phyloP scores from a whole-genome alignment of 176 grass and related monocot genomes.

The Lolium rigidum region DNA sequence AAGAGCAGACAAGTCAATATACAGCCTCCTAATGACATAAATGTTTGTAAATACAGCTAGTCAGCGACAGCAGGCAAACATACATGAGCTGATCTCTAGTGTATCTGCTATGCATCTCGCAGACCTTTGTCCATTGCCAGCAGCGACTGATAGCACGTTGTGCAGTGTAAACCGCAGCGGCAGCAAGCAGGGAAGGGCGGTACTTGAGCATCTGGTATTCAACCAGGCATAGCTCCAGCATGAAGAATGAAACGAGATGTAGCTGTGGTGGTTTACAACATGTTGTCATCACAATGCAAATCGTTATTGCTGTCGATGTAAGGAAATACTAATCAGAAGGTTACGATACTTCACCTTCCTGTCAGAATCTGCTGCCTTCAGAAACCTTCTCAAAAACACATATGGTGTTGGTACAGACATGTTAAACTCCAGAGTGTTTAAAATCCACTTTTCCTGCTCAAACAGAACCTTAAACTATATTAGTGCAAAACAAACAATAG shows the following conservation, averaged over 20 bases:
- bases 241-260: slow-evolving; percentile 78
- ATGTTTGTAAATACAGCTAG: slow-evolving; percentile 3
- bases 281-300: slow-evolving; percentile 30
- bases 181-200: slow-evolving; percentile 74
- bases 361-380: slow-evolving; percentile 83
- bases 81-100: slow-evolving; percentile 81
- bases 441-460: slow-evolving; percentile 80
- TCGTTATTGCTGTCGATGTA: not conserved
- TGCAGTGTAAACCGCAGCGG: slow-evolving; percentile 83
- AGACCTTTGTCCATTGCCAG: slow-evolving; percentile 70
- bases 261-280: slow-evolving; percentile 60
- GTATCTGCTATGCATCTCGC: slow-evolving; percentile 78
- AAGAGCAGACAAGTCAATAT: not conserved
- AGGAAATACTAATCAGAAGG: slow-evolving; percentile 12
- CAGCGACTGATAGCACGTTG: slow-evolving; percentile 68
- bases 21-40: slow-evolving; percentile 1
- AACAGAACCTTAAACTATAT: slow-evolving; percentile 25
- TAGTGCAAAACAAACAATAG: not conserved
- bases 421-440: slow-evolving; percentile 77
- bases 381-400: slow-evolving; percentile 91
- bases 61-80: slow-evolving; percentile 39
- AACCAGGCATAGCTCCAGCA: slow-evolving; percentile 80
- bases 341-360: slow-evolving; percentile 57
- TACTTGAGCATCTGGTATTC: slow-evolving; percentile 89
- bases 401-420: slow-evolving; percentile 93